These are phyloP conservation scores for Metschnikowia vanudenii DNA, from an alignment of 805 yeast species.

Conservation along the genomic window DNA sequence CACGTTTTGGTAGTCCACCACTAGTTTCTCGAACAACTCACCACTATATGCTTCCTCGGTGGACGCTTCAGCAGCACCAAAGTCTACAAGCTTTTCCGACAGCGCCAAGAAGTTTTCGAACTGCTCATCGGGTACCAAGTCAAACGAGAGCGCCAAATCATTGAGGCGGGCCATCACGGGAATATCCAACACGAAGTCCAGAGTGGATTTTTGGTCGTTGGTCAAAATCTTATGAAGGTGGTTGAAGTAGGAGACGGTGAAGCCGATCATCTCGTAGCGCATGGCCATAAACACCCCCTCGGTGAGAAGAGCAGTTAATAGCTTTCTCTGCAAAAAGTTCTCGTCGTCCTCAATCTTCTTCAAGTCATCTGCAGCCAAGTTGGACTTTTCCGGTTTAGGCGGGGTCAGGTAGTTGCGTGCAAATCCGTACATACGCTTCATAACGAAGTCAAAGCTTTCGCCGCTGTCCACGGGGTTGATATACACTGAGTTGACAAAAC, in stretches of 20 bases:
- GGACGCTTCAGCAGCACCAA: constrained; percentile 11
- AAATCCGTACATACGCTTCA: constrained; percentile 64
- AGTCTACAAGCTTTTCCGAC: constrained; percentile 41
- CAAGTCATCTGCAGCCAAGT: constrained; percentile 37
- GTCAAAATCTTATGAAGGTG: constrained; percentile 19
- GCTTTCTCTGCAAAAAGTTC: constrained; percentile 57
- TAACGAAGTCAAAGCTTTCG: constrained; percentile 39
- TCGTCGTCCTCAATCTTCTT: constrained; percentile 51
- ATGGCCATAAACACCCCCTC: constrained; percentile 44
- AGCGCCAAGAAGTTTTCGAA: constrained; percentile 38
- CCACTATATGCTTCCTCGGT: constrained; percentile 30
- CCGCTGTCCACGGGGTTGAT: constrained; percentile 23
- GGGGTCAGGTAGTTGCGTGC: constrained; percentile 46
- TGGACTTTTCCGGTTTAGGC: constrained; percentile 40
- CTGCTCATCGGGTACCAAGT: constrained; percentile 51
- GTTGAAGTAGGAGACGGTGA: constrained; percentile 25
- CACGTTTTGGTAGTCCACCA: constrained; percentile 42
- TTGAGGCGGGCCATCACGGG: constrained; percentile 26
- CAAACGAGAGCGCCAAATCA: constrained; percentile 60
- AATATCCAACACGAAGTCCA: constrained; percentile 17
- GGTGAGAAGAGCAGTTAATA: constrained; percentile 63
- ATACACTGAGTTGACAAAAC: constrained; percentile 53
- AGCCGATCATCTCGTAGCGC: constrained; percentile 20
- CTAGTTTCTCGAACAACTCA: constrained; percentile 40
- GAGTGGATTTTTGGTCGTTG: constrained; percentile 13